Percentiles rank a stretch among this genome's conserved stretches.
Conservation (phyloP, 257 asterid species). For the Perilla frutescens region DNA sequence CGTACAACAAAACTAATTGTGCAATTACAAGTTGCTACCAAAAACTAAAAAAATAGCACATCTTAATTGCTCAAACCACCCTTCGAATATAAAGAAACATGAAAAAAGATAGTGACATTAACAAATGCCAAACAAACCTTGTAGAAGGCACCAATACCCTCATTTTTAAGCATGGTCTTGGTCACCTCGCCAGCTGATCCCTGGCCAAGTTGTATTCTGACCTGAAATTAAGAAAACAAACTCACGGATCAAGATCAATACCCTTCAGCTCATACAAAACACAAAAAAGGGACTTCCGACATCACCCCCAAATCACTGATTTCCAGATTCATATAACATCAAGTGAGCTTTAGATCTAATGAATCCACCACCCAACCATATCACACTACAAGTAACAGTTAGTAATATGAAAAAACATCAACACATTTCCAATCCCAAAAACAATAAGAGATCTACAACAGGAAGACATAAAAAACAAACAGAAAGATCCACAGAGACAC, state of each 20-base stretch:
- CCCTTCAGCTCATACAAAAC: constrained; percentile 22
- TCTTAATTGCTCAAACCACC: constrained; percentile 8
- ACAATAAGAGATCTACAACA: constrained; percentile 30
- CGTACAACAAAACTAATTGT: neutral
- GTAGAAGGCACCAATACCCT: constrained; percentile 89
- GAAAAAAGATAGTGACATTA: neutral
- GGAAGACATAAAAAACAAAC: neutral
- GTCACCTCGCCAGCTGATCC: constrained; percentile 88
- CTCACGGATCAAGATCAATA: constrained; percentile 32
- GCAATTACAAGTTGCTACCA: neutral
- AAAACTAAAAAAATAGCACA: neutral
- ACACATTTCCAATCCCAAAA: neutral
- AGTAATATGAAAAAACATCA: neutral
- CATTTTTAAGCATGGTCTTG: constrained; percentile 86
- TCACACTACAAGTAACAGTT: neutral
- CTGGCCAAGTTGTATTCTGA: constrained; percentile 97
- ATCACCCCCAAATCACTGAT: neutral
- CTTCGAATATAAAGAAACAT: neutral
- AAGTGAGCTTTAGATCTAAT: constrained; percentile 36
- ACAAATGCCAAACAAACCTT: constrained; percentile 60
- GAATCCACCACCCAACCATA: constrained; percentile 12
- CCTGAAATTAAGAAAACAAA: constrained; percentile 51
- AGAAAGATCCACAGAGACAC: neutral
- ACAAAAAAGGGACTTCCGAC: neutral
- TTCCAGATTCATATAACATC: neutral